phyloP scores from a whole-genome alignment of 306 rosid species.

The Gynostemma pentaphyllum region DNA sequence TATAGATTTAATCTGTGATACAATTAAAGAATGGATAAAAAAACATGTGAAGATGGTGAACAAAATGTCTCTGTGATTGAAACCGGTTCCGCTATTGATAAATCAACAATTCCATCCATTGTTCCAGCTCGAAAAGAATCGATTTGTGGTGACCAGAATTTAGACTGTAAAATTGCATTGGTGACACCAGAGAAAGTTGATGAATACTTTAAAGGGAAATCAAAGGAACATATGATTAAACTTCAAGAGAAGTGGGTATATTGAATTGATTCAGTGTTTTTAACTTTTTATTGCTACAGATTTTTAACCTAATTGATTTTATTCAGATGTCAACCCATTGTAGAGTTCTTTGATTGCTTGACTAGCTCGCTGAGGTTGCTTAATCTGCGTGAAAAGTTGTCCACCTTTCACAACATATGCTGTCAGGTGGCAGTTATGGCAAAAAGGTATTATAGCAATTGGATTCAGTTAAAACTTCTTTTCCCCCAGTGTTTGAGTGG shows the following conservation, averaged over 20 bases:
- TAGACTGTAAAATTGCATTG: conserved; percentile 18
- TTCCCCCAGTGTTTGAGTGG: neutral
- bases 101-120: conserved; percentile 3
- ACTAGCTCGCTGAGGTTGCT: conserved; percentile 46
- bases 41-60: conserved; percentile 2
- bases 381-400: conserved; percentile 28
- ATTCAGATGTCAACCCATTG: conserved; percentile 30
- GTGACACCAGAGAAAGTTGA: conserved; percentile 46
- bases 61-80: conserved; percentile 12
- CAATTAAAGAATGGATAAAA: conserved; percentile 22
- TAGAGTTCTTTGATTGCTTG: conserved; percentile 35
- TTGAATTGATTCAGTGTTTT: neutral
- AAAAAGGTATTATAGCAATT: conserved; percentile 22
- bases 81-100: conserved; percentile 18
- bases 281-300: neutral
- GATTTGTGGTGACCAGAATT: neutral
- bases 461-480: neutral
- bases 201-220: conserved; percentile 20
- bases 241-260: conserved; percentile 37
- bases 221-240: conserved; percentile 12
- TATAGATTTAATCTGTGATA: neutral
- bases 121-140: neutral
- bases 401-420: conserved; percentile 42
- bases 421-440: conserved; percentile 41
- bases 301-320: neutral